Evolutionary conservation across 495 filamentous ascomycete genomes (phyloP).

Genomic region (Podospora tetraspora): DNA sequence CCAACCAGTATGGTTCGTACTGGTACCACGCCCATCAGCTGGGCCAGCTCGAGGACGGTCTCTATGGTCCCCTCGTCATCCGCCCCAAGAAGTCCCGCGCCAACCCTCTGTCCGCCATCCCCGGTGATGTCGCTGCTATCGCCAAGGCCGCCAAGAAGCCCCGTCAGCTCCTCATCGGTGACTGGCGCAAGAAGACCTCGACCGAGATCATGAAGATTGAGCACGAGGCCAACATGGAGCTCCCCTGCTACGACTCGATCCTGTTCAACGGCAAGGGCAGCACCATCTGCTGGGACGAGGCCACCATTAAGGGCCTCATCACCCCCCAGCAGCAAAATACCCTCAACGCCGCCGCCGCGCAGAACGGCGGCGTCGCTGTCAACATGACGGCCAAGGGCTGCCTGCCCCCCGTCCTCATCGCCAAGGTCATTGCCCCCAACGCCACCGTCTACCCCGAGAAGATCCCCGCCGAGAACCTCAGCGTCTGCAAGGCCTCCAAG

Average conservation of each 20-base stretch:
- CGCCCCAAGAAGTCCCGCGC: conserved; percentile 35
- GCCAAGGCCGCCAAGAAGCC: conserved; percentile 40
- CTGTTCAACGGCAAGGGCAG: conserved; percentile 52
- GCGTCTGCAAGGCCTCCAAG: conserved; percentile 39
- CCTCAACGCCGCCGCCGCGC: conserved; percentile 24
- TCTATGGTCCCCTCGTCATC: conserved; percentile 50
- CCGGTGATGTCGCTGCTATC: conserved; percentile 42
- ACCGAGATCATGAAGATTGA: conserved; percentile 39
- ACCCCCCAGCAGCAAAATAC: conserved; percentile 30
- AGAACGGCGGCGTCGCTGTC: conserved; percentile 6
- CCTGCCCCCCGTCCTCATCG: conserved; percentile 23
- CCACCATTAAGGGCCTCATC: conserved; percentile 32
- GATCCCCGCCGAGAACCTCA: conserved; percentile 35
- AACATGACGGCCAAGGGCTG: conserved; percentile 44
- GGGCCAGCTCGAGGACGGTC: conserved; percentile 48
- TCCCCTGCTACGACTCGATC: conserved; percentile 45
- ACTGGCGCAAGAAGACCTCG: conserved; percentile 51
- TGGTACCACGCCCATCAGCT: conserved; percentile 53
- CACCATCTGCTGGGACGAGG: conserved; percentile 40
- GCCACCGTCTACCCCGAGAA: conserved; percentile 16
- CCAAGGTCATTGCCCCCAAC: conserved; percentile 25
- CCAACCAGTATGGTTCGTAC: conserved; percentile 47
- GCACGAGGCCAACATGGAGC: conserved; percentile 33
- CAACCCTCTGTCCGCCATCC: conserved; percentile 46
- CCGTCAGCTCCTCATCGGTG: conserved; percentile 46